Percentiles rank a stretch among this genome's conserved stretches.
phyloP scores from a whole-genome alignment of 2,329 filamentous ascomycete species.

The Exophiala aquamarina region DNA sequence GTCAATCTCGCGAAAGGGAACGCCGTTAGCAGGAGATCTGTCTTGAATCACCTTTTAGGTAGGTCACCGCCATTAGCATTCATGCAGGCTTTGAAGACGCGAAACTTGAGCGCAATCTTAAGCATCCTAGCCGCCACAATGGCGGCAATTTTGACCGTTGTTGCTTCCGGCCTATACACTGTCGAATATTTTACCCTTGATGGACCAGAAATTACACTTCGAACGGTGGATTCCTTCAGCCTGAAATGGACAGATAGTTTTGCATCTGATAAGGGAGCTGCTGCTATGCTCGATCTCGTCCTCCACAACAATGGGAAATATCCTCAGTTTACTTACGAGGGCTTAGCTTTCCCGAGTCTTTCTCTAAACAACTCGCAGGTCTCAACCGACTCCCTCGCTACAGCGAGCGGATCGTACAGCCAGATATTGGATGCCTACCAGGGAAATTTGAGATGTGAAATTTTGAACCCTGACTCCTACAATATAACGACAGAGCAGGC shows the following conservation, averaged over 20 bases:
- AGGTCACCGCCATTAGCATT: slow-evolving; percentile 22
- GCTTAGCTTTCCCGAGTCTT: slow-evolving; percentile 24
- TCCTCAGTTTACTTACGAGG: slow-evolving; percentile 25
- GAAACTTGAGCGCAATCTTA: slow-evolving; percentile 27
- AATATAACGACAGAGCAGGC: slow-evolving; percentile 17
- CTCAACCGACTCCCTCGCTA: slow-evolving; percentile 9
- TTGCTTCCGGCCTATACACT: slow-evolving; percentile 34
- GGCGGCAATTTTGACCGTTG: slow-evolving; percentile 28
- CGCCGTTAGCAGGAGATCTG: slow-evolving; percentile 20
- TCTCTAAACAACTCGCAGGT: slow-evolving; percentile 19
- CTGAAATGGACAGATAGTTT: slow-evolving; percentile 26
- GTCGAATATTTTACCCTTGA: slow-evolving; percentile 26
- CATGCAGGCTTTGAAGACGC: slow-evolving; percentile 17
- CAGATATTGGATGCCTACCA: slow-evolving; percentile 17
- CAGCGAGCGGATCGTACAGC: slow-evolving; percentile 12
- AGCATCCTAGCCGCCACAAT: slow-evolving; percentile 25
- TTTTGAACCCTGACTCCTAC: slow-evolving; percentile 12
- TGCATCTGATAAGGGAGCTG: slow-evolving; percentile 25
- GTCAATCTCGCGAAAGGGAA: slow-evolving; percentile 18
- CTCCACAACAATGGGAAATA: slow-evolving; percentile 25
- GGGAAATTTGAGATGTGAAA: slow-evolving; percentile 24
- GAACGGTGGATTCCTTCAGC: slow-evolving; percentile 31
- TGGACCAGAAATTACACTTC: slow-evolving; percentile 27
- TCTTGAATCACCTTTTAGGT: slow-evolving; percentile 25
- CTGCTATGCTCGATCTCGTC: slow-evolving; percentile 22